Evolutionary conservation across 2,329 filamentous ascomycete genomes (phyloP).

Genomic region (Fusarium pseudograminearum): DNA sequence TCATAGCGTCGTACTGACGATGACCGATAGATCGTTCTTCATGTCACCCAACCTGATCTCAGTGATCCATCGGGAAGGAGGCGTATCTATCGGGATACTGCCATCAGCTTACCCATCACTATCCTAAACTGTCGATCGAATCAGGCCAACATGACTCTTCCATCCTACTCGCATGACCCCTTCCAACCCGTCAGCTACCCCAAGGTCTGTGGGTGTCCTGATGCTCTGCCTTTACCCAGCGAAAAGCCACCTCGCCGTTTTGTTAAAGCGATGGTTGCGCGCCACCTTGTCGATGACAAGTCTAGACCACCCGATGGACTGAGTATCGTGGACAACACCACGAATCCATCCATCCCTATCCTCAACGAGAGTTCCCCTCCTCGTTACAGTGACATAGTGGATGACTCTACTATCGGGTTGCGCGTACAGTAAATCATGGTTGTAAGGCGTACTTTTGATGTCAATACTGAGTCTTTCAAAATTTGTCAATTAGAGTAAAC

Average conservation of each 20-base stretch:
- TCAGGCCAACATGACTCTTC: background rate
- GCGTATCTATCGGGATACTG: background rate
- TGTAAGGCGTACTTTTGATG: too few species aligned
- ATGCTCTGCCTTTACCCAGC: background rate
- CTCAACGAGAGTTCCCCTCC: too few species aligned
- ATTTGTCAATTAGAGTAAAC: too few species aligned
- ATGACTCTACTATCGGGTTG: too few species aligned
- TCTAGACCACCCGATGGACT: too few species aligned
- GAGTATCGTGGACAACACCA: too few species aligned
- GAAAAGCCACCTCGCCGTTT: background rate
- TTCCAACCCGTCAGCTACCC: background rate
- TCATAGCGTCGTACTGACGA: background rate
- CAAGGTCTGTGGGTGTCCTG: background rate
- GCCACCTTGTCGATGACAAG: background rate
- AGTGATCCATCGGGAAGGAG: background rate
- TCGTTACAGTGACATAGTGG: too few species aligned
- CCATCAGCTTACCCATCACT: background rate
- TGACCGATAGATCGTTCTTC: background rate
- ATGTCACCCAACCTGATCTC: background rate
- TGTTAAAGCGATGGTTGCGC: background rate
- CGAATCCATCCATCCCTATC: too few species aligned
- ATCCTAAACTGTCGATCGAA: background rate
- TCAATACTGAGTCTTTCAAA: too few species aligned
- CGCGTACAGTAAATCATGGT: too few species aligned
- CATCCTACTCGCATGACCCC: background rate